Percentiles rank a stretch among this genome's conserved stretches.
Evolutionary conservation across 2,329 filamentous ascomycete species (phyloP).

Genomic region (Rosellinia necatrix): DNA sequence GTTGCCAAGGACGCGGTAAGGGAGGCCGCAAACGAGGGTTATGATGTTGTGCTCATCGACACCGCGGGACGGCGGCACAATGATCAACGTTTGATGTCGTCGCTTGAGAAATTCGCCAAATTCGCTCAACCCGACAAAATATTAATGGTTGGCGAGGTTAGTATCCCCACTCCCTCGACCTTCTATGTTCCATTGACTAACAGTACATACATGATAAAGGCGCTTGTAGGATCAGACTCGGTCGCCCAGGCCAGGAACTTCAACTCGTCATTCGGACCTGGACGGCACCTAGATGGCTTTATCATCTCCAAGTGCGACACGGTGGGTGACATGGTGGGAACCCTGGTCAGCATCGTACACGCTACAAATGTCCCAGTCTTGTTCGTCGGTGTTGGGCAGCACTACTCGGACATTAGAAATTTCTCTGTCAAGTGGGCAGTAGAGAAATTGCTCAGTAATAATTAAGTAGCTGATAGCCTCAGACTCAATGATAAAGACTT

Average conservation of each 20-base stretch:
- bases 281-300: conserved; percentile 86
- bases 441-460: conserved; percentile 64
- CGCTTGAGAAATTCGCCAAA: conserved; percentile 95
- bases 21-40: conserved; percentile 74
- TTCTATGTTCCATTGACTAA: conserved; percentile 19
- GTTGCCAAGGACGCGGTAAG: conserved; percentile 94
- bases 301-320: conserved; percentile 99
- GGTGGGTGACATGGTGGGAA: conserved; percentile 98
- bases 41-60: conserved; percentile 95
- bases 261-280: conserved; percentile 85
- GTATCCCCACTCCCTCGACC: conserved; percentile 17
- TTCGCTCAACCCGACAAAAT: conserved; percentile 97
- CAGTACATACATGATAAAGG: conserved; percentile 52
- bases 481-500: not conserved
- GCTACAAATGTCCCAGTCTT: conserved; percentile 95
- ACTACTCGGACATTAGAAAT: conserved; percentile 70
- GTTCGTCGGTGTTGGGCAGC: conserved; percentile 79
- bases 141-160: conserved; percentile 82
- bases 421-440: conserved; percentile 74
- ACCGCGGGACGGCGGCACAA: conserved; percentile 95
- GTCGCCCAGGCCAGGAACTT: conserved; percentile 97
- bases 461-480: conserved; percentile 38
- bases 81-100: conserved; percentile 93
- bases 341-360: conserved; percentile 94
- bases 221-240: conserved; percentile 91